A percentile compares a stretch with the other conserved stretches of the same genome.
phyloP scores from a whole-genome alignment of 768 basidiomycete genomes.

The Obba rivulosa region DNA sequence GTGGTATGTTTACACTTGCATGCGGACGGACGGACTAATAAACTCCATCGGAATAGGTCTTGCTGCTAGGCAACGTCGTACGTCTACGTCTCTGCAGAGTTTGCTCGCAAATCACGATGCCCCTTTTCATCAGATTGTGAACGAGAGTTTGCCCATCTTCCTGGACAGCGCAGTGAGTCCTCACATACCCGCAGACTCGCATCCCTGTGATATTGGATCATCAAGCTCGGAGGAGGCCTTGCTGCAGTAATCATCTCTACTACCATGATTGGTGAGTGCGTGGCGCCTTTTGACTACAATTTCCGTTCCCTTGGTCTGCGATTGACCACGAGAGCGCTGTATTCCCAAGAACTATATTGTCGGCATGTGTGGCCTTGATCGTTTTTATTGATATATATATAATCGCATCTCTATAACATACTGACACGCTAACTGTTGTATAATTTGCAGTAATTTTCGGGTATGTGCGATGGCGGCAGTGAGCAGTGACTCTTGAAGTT shows the following conservation, averaged over 20 bases:
- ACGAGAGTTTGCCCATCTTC: slow-evolving; percentile 82
- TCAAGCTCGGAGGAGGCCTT: slow-evolving; percentile 59
- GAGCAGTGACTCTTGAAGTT: not conserved
- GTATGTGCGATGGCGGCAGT: slow-evolving; percentile 30
- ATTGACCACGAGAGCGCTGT: too few species aligned
- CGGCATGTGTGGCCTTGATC: too few species aligned
- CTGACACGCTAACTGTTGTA: not conserved
- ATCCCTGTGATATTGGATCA: not conserved
- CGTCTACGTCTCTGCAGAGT: slow-evolving; percentile 18
- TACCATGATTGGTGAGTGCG: slow-evolving; percentile 53
- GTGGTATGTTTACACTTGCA: slow-evolving; percentile 47
- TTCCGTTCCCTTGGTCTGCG: not conserved
- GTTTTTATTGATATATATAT: too few species aligned
- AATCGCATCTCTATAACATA: too few species aligned
- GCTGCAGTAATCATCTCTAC: slow-evolving; percentile 79
- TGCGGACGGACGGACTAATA: not conserved
- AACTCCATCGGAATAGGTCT: slow-evolving; percentile 42
- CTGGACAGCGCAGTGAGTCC: slow-evolving; percentile 60
- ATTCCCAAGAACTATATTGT: too few species aligned
- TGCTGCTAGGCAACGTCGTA: slow-evolving; percentile 86
- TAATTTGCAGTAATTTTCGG: slow-evolving; percentile 66
- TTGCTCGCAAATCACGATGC: not conserved
- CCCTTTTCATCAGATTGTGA: slow-evolving; percentile 50
- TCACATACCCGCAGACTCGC: not conserved
- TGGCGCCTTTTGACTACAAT: not conserved